Percentiles rank a stretch among this genome's conserved stretches.
Conservation (phyloP, 2,329 filamentous ascomycete genomes). For the Myriangium duriaei region DNA sequence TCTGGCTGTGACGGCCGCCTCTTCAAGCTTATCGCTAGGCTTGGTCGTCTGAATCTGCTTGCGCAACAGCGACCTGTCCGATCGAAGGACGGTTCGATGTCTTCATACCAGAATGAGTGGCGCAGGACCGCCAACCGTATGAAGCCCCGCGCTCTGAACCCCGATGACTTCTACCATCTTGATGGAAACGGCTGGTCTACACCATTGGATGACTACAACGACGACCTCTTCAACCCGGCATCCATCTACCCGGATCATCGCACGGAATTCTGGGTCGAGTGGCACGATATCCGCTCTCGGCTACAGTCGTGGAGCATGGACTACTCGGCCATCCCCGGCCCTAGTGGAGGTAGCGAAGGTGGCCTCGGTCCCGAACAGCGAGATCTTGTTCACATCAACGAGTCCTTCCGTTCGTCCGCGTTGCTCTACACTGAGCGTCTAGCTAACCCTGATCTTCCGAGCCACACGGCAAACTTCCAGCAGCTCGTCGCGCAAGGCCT, state of each 20-base stretch:
- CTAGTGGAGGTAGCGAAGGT: slow-evolving; percentile 13
- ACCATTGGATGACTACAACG: slow-evolving; percentile 31
- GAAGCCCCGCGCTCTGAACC: slow-evolving; percentile 7
- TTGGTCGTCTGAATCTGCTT: slow-evolving; percentile 73
- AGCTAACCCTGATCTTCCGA: slow-evolving; percentile 61
- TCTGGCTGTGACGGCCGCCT: slow-evolving; percentile 77
- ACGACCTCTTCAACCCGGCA: slow-evolving; percentile 13
- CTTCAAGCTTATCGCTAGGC: slow-evolving; percentile 73
- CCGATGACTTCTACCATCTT: slow-evolving; percentile 41
- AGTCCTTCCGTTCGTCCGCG: slow-evolving; percentile 81
- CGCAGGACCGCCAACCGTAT: slow-evolving; percentile 1
- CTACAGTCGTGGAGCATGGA: slow-evolving; percentile 73
- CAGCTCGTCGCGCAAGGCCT: slow-evolving; percentile 71
- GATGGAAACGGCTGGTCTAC: slow-evolving; percentile 52
- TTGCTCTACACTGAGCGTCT: slow-evolving; percentile 83
- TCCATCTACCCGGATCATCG: slow-evolving; percentile 41
- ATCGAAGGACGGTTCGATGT: slow-evolving; percentile 20
- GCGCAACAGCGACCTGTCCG: slow-evolving; percentile 51
- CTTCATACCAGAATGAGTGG: slow-evolving; percentile 9
- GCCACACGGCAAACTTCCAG: slow-evolving; percentile 66
- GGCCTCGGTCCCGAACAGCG: slow-evolving; percentile 41
- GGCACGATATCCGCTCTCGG: slow-evolving; percentile 64
- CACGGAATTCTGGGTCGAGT: slow-evolving; percentile 66
- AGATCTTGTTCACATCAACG: slow-evolving; percentile 71
- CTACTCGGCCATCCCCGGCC: slow-evolving; percentile 18